Conservation (phyloP, 2,329 filamentous ascomycete genomes). For the Emergomyces pasteurianus region DNA sequence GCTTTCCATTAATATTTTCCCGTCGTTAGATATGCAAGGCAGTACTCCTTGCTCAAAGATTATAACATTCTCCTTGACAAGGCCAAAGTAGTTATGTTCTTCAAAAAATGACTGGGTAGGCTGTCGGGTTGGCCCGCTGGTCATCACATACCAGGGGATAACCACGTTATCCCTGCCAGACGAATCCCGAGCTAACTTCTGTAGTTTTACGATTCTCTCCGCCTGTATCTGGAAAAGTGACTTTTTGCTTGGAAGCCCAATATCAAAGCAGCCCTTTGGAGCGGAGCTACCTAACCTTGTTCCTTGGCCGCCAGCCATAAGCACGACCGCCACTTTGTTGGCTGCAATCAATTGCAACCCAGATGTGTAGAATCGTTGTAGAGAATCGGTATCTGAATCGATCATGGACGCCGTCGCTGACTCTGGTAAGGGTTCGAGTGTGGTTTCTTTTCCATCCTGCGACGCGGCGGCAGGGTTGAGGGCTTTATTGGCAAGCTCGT, state of each 20-base stretch:
- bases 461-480: slow-evolving; percentile 52
- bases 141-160: slow-evolving; percentile 99
- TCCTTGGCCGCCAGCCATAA: slow-evolving; percentile 96
- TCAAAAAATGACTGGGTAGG: slow-evolving; percentile 92
- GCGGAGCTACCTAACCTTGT: slow-evolving; percentile 88
- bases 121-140: slow-evolving; percentile 80
- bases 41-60: slow-evolving; percentile 97
- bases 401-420: slow-evolving; percentile 80
- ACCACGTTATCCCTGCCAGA: slow-evolving; percentile 48
- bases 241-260: slow-evolving; percentile 84
- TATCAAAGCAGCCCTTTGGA: slow-evolving; percentile 96
- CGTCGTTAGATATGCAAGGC: slow-evolving; percentile 93
- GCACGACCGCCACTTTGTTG: slow-evolving; percentile 69
- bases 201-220: slow-evolving; percentile 79
- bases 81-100: slow-evolving; percentile 80
- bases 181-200: slow-evolving; percentile 65
- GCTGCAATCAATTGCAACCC: slow-evolving; percentile 54
- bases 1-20: slow-evolving; percentile 87
- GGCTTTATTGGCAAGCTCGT: slow-evolving; percentile 69
- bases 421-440: slow-evolving; percentile 76
- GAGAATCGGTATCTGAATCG: slow-evolving; percentile 67
- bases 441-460: slow-evolving; percentile 25
- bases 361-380: slow-evolving; percentile 70
- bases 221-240: slow-evolving; percentile 96
- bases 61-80: slow-evolving; percentile 71